These are phyloP conservation scores for Mortierella sp. DNA, from an alignment of 371 early-diverging fungal genomes.

Conservation along the genomic window DNA sequence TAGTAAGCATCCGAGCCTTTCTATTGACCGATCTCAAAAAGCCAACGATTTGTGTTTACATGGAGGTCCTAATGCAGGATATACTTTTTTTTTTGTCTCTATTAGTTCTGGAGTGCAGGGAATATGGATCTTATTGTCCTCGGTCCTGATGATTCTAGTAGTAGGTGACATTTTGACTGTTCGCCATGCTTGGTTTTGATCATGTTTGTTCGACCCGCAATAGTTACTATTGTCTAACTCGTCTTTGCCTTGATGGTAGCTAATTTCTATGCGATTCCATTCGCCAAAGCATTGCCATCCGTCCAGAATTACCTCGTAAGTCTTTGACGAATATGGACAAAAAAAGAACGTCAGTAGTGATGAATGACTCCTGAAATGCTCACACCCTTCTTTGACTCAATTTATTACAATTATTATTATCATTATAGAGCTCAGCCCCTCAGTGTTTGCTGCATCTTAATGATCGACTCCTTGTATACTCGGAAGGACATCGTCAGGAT, in stretches of 20 bases:
- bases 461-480: constrained; percentile 79
- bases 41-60: too few species aligned
- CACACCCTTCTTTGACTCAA: neutral
- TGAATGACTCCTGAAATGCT: neutral
- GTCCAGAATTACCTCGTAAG: constrained; percentile 68
- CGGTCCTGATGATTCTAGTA: constrained; percentile 49
- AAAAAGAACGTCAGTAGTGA: neutral
- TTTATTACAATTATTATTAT: constrained; percentile 5
- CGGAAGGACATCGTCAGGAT: constrained; percentile 74
- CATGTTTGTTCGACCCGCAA: constrained; percentile 1
- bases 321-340: neutral
- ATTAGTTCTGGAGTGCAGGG: constrained; percentile 83
- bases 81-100: neutral
- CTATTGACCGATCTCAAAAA: too few species aligned
- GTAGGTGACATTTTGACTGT: constrained; percentile 21
- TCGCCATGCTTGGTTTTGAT: neutral
- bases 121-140: constrained; percentile 72
- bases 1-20: constrained; percentile 63
- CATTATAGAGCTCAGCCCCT: constrained; percentile 71
- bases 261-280: constrained; percentile 72
- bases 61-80: neutral
- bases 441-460: constrained; percentile 75
- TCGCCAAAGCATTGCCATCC: constrained; percentile 73
- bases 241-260: constrained; percentile 12
- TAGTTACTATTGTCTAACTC: neutral